Evolutionary conservation across 83 land plant species (phyloP), one percentile per base, ranked within the genome.

Genomic region (Diphasiastrum complanatum): DNA sequence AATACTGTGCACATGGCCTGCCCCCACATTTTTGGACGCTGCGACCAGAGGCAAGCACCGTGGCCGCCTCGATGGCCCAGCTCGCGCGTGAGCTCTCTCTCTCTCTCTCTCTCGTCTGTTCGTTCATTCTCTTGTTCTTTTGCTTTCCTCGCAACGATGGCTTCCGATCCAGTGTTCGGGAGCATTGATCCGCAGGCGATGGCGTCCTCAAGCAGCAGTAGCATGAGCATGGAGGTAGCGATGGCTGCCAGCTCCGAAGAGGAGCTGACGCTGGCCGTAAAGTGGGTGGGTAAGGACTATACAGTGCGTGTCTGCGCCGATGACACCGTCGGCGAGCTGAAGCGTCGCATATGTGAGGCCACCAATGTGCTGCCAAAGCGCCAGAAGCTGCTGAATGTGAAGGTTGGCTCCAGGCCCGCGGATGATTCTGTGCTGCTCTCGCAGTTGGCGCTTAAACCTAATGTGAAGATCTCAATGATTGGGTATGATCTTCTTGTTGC

Each of bases 381-480:
- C 22, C 96, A 93, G 84, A 93, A 93, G 81, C 85, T 93, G 59
- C 89, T 93, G 33, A 89, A 86, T 60, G 86, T 95, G 6, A 89
- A 83, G 74, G 49, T 76, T 19, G 86, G 79, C 30, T 24, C 65
- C 64, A 52, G 72, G 66, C 86, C 90, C 48, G 63, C 77, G 37
- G 85, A 85, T 47, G 96, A 93, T 37, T 63, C 91, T 29, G 20
- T 79, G 38, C 70, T 93, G 4, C 82, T 93, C 64, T 83, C 96
- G 33, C 74, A 78, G 2, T 63, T 93, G 27, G 71, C 71, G 23
- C 78, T 93, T 64, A 93, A 93, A 59, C 70, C 98, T 18, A 69
- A 85, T 57, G 61, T 85, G 45, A 93, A 89, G 74, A 85, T 93
- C 76, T 83, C 84, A 63, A 93, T 93, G 98, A 83, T 93, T 61